These are phyloP conservation scores for Echinosophora koreensis DNA, from an alignment of 306 rosid species.

Conservation along the genomic window DNA sequence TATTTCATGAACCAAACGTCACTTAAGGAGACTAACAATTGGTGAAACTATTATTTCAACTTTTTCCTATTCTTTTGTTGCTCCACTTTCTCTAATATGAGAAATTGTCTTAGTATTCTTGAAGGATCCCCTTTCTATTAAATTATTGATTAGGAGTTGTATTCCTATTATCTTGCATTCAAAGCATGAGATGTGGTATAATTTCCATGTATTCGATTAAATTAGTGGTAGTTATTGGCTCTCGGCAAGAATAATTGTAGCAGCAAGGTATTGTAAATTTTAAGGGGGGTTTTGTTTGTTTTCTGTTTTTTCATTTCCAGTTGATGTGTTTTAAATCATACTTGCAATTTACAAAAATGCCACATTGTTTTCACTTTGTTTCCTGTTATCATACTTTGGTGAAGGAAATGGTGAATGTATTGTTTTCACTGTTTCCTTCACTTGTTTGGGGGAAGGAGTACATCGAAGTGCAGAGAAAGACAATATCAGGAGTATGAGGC, in stretches of 20 bases:
- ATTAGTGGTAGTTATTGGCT: neutral
- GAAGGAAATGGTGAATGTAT: too few species aligned
- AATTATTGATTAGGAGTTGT: neutral
- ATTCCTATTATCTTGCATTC: neutral
- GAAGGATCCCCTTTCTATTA: neutral
- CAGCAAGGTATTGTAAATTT: neutral
- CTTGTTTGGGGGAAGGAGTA: too few species aligned
- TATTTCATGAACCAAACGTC: too few species aligned
- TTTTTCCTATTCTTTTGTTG: neutral
- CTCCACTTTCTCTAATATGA: neutral
- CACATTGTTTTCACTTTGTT: too few species aligned
- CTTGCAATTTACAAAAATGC: too few species aligned
- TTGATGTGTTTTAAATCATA: too few species aligned
- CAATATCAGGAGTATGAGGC: too few species aligned
- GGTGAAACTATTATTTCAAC: neutral
- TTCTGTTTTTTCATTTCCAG: too few species aligned
- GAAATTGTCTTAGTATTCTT: slow-evolving; percentile 3
- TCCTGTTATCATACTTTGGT: too few species aligned
- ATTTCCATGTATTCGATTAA: neutral
- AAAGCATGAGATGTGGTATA: slow-evolving; percentile 9
- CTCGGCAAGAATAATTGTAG: neutral
- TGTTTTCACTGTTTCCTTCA: too few species aligned
- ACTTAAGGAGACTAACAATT: neutral
- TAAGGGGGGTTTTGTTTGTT: neutral
- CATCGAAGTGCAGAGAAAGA: too few species aligned